Base-by-base conservation (phyloP, 345 rosid species). In the Eucalyptus marginata region DNA sequence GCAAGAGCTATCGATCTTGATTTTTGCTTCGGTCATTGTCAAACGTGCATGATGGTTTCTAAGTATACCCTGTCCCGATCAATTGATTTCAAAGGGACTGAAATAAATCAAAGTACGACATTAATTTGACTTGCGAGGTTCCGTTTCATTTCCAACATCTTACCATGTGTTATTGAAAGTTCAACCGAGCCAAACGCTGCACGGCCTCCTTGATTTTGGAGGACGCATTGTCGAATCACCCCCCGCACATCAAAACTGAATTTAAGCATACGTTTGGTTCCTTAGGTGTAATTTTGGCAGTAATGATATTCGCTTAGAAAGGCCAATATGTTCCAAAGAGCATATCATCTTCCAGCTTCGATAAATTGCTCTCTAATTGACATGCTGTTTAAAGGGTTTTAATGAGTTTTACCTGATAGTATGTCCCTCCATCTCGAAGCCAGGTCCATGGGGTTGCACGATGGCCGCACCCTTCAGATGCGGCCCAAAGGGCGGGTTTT, bases 401-500 rank as follows among this genome's bases (percentile, higher is more conserved):
- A 9, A 16, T 33, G 18, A 33, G 66, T 87, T 56, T 56, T 56
- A 87, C 88, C 88, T 66, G 81, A 87, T 49, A 7, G 68, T 50
- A 47, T 81, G 62, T 52, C 86, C 89, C 64, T 88, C 27, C 29
- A 88, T 81, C 71, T 52, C 66, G 64, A 88, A 88, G 27, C 89
- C 86, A 17, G 89, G 89, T 27, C 89, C 89, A 9, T 54, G 36
- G 25, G 86, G 89, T 76, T 88, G 89, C 58, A 50, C 40, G 8
- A 88, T 43, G 49, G 86, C 46, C 8, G 71, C 86, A 8, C 71
- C 68, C 31, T 81, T 81, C 50, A 88, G 54, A 33, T 25, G 40
- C 14, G 92, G 89, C 2, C 93, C 91, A 58, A 90, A 88, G 18
- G 92, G 92, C 43, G 85, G 88, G 17, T 89, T 25, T n/a, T 36